Conservation (phyloP, 2,329 filamentous ascomycete species). For the Emergomyces pasteurianus region DNA sequence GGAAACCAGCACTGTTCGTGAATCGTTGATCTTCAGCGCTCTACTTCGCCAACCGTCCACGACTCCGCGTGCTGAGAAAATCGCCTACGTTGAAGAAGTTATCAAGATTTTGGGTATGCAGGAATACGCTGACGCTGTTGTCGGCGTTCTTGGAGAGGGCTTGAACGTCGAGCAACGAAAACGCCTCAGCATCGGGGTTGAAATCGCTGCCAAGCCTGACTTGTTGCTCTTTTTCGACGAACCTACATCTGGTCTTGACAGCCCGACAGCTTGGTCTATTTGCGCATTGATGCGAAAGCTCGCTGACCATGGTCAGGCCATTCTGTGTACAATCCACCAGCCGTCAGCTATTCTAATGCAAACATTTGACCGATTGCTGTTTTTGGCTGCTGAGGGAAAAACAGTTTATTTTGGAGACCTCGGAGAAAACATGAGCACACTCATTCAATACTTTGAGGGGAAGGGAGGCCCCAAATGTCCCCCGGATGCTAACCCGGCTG, state of each 20-base stretch:
- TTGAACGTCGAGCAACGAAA: slow-evolving; percentile 53
- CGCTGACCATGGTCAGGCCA: slow-evolving; percentile 77
- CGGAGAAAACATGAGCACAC: slow-evolving; percentile 45
- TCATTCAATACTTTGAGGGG: slow-evolving; percentile 53
- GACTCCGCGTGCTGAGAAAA: slow-evolving; percentile 61
- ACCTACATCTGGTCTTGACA: slow-evolving; percentile 86
- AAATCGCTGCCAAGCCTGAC: slow-evolving; percentile 82
- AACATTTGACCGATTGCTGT: slow-evolving; percentile 57
- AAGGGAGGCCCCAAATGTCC: slow-evolving; percentile 54
- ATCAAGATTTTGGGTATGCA: slow-evolving; percentile 89
- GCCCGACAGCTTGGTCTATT: slow-evolving; percentile 88
- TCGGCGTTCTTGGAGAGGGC: slow-evolving; percentile 76
- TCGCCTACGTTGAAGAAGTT: slow-evolving; percentile 79
- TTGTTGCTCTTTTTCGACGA: slow-evolving; percentile 88
- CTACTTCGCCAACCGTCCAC: slow-evolving; percentile 70
- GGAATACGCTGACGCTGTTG: slow-evolving; percentile 77
- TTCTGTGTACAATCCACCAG: slow-evolving; percentile 93
- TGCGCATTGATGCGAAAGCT: slow-evolving; percentile 78
- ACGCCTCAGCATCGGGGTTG: slow-evolving; percentile 85
- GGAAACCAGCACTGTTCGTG: slow-evolving; percentile 72
- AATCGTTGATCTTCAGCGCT: slow-evolving; percentile 78
- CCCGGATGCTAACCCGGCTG: slow-evolving; percentile 57
- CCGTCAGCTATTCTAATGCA: slow-evolving; percentile 94
- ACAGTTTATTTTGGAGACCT: slow-evolving; percentile 61
- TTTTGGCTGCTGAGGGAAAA: slow-evolving; percentile 52